Base-by-base conservation (phyloP, 2,329 filamentous ascomycete genomes). In the Talaromyces sp. region DNA sequence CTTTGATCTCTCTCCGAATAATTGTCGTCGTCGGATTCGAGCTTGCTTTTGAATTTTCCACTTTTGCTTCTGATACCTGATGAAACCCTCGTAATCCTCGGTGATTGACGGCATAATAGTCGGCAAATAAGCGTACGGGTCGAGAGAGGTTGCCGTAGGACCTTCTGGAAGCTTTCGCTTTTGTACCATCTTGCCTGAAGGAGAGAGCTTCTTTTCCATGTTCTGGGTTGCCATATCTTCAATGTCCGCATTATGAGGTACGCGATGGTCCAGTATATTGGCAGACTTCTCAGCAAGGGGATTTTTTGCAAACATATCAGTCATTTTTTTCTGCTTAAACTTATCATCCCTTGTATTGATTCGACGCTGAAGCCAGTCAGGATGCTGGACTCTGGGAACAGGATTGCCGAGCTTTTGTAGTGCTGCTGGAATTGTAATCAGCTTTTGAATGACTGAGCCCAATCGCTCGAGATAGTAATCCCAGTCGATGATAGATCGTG, bases 291-390 rank as follows among this genome's bases (percentile, higher is more conserved):
- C 90, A 12, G 86, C 85, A 25, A 96, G 76, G 0, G 91, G 89
- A 82, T 86, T 73, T 67, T 80, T 81, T 18, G 76, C 82, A 72
- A 99, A 96, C 69, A 96, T 81, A 71, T 98, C 95, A 0, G 93
- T 99, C 81, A 99, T 89, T 79, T 99, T 99, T 80, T 93, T 96
- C 79, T 99, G 95, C 81, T 99, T 96, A 83, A 98, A 89, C 73
- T 89, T 93, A 78, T 99, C 95, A 63, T 99, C 95, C 76, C 97
- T 98, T 75, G 89, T 88, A 68, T 95, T 91, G 76, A 99, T 97
- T 60, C 93, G 85, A 64, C 92, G 87, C 71, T 97, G 92, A 37
- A 99, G 84, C 95, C 95, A 99, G 61, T 99, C 96, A 0, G 95
- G 95, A 77, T 99, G 96, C 6, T 90, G 83, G 12, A 99, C 92